Evolutionary conservation across 2,329 filamentous ascomycete genomes (phyloP), one percentile per base, ranked within the genome.

Genomic region (Lachnellula occidentalis): DNA sequence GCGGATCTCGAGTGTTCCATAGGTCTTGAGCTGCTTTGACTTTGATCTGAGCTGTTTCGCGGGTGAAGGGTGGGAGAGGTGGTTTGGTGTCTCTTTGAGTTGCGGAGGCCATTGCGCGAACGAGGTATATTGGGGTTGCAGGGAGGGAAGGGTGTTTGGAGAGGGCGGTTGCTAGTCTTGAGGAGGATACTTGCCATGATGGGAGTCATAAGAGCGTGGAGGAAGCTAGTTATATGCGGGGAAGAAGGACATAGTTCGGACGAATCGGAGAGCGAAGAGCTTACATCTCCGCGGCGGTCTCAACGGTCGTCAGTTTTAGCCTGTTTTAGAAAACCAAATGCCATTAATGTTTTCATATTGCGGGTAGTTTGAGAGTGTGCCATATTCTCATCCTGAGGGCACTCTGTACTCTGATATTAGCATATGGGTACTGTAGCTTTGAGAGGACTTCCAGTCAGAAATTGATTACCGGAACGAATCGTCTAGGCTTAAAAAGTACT

Each of bases 11-110:
- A 34, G 51, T 86, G 66, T 95, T 95, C 90, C 90, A 95, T 3
- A 86, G 76, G 68, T 90, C 81, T 68, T 95, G 90, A 0, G 88
- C 90, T 17, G 84, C 85, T 72, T 95, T 95, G 59, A 95, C 90
- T 69, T 95, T 95, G 55, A 77, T 74, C 15, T 74, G 74, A 2
- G 90, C 90, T 1, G 83, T 86, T 67, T 89, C 85, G 22, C 80
- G 75, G 4, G 83, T 92, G 69, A 91, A 95, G 0, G 90, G 90
- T 4, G 90, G 90, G 55, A 80, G 74, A 0, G 80, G 80, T 2
- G 75, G 74, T 46, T 56, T 64, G 48, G 27, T 50, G 15, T 34
- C 37, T 11, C 39, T 19, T 43, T 43, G 41, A 21, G 41, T 19
- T 4, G 41, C 7, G 4, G 41, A 43, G 19, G 41, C 41, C 41